These are phyloP conservation scores for Lentinula lateritia DNA, from an alignment of 768 basidiomycete species.

Conservation along the genomic window DNA sequence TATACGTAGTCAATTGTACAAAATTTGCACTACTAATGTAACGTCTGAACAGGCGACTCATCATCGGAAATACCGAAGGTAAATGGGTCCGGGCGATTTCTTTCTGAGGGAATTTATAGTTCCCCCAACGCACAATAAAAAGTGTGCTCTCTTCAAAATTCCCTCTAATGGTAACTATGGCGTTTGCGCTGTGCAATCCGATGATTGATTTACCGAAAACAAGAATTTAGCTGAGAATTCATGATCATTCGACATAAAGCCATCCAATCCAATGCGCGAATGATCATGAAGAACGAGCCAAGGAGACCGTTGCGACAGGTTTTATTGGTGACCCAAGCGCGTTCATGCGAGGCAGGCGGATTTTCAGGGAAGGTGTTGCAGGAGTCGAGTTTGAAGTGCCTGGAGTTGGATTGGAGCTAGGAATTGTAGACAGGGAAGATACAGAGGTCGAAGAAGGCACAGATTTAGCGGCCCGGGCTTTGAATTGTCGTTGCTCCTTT, in stretches of 20 bases:
- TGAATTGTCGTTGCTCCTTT: slow-evolving; percentile 9
- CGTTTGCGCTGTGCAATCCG: too few species aligned
- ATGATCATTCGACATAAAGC: not conserved
- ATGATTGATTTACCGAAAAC: not conserved
- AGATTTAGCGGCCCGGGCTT: slow-evolving; percentile 15
- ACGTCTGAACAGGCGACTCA: not conserved
- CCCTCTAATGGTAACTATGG: too few species aligned
- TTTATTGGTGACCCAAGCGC: slow-evolving; percentile 16
- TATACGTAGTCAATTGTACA: not conserved
- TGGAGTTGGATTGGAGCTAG: not conserved
- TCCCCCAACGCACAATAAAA: too few species aligned
- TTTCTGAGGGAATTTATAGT: too few species aligned
- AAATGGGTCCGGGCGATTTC: too few species aligned
- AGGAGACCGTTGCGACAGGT: not conserved
- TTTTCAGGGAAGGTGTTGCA: slow-evolving; percentile 44
- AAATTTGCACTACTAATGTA: not conserved
- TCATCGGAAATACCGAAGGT: not conserved
- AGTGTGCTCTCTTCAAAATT: too few species aligned
- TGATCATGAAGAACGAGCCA: not conserved
- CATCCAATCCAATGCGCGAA: not conserved
- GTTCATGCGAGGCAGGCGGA: slow-evolving; percentile 46
- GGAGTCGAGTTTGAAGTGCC: slow-evolving; percentile 5
- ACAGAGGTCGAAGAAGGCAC: slow-evolving; percentile 21
- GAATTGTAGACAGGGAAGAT: slow-evolving; percentile 5
- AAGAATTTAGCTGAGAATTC: not conserved